Evolutionary conservation across 2,329 filamentous ascomycete species (phyloP).

Genomic region (Thelonectria olida): DNA sequence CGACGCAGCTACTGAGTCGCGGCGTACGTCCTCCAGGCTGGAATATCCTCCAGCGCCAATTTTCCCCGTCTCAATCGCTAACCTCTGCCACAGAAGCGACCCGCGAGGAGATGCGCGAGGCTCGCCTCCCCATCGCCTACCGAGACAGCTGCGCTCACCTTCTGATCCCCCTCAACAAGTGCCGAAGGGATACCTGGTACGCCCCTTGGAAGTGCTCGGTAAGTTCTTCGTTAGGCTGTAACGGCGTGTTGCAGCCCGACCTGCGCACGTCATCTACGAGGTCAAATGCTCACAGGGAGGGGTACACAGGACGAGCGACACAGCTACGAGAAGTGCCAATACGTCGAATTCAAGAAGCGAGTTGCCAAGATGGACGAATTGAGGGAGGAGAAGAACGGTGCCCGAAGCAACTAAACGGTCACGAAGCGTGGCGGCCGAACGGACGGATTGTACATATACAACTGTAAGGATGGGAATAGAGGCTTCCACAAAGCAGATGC

Average conservation of each 20-base stretch:
- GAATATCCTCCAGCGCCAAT: slow-evolving; percentile 6
- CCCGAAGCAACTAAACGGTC: slow-evolving; percentile 78
- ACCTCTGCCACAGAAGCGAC: slow-evolving; percentile 69
- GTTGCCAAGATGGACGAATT: slow-evolving; percentile 99
- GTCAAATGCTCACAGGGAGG: slow-evolving; percentile 34
- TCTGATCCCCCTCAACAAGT: slow-evolving; percentile 94
- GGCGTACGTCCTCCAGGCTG: slow-evolving; percentile 45
- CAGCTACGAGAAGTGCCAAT: slow-evolving; percentile 99
- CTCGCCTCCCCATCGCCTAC: slow-evolving; percentile 87
- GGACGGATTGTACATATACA: slow-evolving; percentile 45
- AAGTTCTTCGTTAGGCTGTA: slow-evolving; percentile 48
- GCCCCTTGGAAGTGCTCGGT: slow-evolving; percentile 98
- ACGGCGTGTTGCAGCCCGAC: background rate
- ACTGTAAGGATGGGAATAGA: slow-evolving; percentile 41
- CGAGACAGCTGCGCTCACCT: slow-evolving; percentile 95
- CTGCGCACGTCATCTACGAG: background rate
- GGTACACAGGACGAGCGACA: slow-evolving; percentile 85
- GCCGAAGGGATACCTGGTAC: slow-evolving; percentile 91
- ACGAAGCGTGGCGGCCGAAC: slow-evolving; percentile 28
- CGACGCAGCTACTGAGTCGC: slow-evolving; percentile 48
- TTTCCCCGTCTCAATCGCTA: slow-evolving; percentile 32
- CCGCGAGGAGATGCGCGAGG: slow-evolving; percentile 92
- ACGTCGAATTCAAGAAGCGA: slow-evolving; percentile 97
- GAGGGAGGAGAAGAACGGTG: slow-evolving; percentile 83
- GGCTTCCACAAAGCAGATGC: slow-evolving; percentile 34